A percentile compares a stretch with the other conserved stretches of the same genome.
Conservation (phyloP, 495 filamentous ascomycete species). For the Jackrogersella minutella region DNA sequence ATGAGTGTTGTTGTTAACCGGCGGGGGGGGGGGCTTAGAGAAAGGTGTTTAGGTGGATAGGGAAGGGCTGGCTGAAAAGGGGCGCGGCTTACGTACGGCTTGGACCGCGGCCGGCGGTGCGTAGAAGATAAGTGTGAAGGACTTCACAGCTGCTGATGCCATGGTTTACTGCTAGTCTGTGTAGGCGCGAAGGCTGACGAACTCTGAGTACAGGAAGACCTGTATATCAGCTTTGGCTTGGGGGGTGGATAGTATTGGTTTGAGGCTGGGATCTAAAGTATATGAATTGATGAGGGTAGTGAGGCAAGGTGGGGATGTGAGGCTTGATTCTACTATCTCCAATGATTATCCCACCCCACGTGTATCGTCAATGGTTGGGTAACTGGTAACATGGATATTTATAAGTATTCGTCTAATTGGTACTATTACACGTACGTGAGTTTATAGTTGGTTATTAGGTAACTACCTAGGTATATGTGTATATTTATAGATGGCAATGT, state of each 20-base stretch:
- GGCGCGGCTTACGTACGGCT: slow-evolving; percentile 13
- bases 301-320: not conserved
- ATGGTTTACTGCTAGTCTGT: not conserved
- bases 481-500: too few species aligned
- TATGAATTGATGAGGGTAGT: not conserved
- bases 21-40: not conserved
- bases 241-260: too few species aligned
- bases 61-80: not conserved
- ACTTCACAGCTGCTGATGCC: slow-evolving; percentile 6
- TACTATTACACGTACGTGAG: too few species aligned
- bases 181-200: not conserved
- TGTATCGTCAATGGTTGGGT: not conserved
- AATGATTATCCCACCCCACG: slow-evolving; percentile 2
- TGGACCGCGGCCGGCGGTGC: slow-evolving; percentile 58
- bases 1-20: too few species aligned
- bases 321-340: not conserved
- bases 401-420: too few species aligned
- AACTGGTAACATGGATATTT: not conserved
- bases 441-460: too few species aligned
- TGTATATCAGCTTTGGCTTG: too few species aligned
- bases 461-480: too few species aligned
- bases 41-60: not conserved
- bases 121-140: slow-evolving; percentile 63
- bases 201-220: too few species aligned
- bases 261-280: too few species aligned